Evolutionary conservation across 371 early-diverging fungal genomes (phyloP).

Genomic region (Syncephalis plumigaleata): DNA sequence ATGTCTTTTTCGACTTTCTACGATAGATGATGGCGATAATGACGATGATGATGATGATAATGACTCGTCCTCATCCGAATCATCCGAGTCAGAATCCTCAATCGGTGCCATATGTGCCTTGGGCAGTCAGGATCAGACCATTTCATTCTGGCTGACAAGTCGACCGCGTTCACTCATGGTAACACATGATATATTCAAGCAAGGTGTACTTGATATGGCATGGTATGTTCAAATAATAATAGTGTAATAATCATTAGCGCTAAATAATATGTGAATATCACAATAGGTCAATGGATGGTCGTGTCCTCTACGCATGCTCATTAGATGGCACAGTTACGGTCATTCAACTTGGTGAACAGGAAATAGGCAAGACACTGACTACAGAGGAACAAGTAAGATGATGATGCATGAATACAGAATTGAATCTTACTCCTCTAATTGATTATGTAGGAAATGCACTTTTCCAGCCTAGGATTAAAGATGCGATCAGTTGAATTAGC

Average conservation of each 20-base stretch:
- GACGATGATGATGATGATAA: background rate
- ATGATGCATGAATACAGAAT: background rate
- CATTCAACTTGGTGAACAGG: slow-evolving; percentile 38
- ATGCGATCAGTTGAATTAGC: slow-evolving; percentile 29
- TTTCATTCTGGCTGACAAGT: slow-evolving; percentile 81
- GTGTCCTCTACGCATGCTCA: slow-evolving; percentile 62
- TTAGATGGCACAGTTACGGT: slow-evolving; percentile 86
- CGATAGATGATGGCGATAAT: slow-evolving; percentile 4
- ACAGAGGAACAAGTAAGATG: slow-evolving; percentile 33
- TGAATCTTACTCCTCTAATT: background rate
- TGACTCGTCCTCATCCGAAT: slow-evolving; percentile 14
- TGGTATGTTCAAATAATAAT: slow-evolving; percentile 35
- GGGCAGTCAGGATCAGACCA: slow-evolving; percentile 79
- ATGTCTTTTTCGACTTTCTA: slow-evolving; percentile 34
- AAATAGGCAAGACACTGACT: slow-evolving; percentile 42
- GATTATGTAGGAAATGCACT: slow-evolving; percentile 22
- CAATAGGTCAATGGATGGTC: slow-evolving; percentile 57
- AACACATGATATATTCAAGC: slow-evolving; percentile 55
- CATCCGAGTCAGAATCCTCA: too few relatives aligned
- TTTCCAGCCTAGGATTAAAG: slow-evolving; percentile 55
- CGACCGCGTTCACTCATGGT: slow-evolving; percentile 55
- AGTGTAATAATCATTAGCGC: background rate
- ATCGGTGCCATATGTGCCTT: slow-evolving; percentile 58
- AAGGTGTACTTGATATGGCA: slow-evolving; percentile 74
- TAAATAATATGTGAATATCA: background rate